Percentiles rank a stretch among this genome's conserved stretches.
Evolutionary conservation across 2,329 filamentous ascomycete genomes (phyloP).

Genomic region (Fusarium sp.): DNA sequence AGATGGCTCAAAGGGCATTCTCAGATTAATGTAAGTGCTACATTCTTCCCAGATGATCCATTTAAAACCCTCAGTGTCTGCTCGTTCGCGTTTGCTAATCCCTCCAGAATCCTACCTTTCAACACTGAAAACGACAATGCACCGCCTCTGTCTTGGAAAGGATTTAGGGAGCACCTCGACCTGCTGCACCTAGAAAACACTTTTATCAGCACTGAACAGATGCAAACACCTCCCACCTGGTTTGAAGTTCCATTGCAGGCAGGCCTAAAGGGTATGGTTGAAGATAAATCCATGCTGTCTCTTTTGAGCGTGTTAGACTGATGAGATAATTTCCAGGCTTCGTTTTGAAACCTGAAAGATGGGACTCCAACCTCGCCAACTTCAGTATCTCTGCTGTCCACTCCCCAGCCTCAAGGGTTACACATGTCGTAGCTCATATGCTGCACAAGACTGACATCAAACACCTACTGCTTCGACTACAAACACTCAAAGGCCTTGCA

Average conservation of each 20-base stretch:
- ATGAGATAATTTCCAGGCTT: accelerated
- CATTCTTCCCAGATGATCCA: background rate
- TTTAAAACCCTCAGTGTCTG: background rate
- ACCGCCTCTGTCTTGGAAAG: background rate
- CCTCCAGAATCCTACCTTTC: background rate
- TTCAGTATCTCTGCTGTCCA: background rate
- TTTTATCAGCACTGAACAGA: background rate
- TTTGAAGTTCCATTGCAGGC: background rate
- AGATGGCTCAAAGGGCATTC: background rate
- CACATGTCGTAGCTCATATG: background rate
- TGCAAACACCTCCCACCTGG: background rate
- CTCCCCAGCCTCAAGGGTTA: background rate
- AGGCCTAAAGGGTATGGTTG: background rate
- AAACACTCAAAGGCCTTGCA: background rate
- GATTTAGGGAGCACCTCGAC: background rate
- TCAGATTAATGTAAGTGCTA: background rate
- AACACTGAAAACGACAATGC: background rate
- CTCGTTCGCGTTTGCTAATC: accelerated
- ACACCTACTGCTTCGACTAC: background rate
- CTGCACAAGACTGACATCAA: background rate
- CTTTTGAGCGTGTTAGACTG: accelerated
- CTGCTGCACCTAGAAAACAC: background rate
- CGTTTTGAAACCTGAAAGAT: background rate
- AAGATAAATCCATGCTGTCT: background rate
- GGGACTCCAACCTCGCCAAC: background rate